Conservation (phyloP, 768 basidiomycete genomes). For the Russula sp. region DNA sequence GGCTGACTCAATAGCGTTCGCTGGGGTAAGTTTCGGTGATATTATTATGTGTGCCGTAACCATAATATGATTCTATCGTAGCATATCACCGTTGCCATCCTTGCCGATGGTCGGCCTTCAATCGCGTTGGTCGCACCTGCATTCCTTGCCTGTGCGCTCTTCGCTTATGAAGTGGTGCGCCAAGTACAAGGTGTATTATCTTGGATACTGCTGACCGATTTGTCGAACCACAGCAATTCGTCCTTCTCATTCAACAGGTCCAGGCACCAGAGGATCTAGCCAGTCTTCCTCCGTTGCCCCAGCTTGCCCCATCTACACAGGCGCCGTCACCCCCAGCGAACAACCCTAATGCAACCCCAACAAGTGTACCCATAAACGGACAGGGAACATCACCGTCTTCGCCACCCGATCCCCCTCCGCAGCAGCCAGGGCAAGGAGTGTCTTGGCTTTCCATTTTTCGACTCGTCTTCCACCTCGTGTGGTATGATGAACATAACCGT, state of each 20-base stretch:
- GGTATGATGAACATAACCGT: slow-evolving; percentile 63
- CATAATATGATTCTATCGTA: slow-evolving; percentile 17
- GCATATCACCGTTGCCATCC: slow-evolving; percentile 83
- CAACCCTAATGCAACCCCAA: neutral
- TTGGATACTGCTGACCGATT: neutral
- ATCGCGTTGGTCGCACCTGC: slow-evolving; percentile 78
- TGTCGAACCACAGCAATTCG: slow-evolving; percentile 59
- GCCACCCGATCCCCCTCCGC: slow-evolving; percentile 8
- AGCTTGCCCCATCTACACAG: slow-evolving; percentile 19
- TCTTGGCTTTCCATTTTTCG: slow-evolving; percentile 33
- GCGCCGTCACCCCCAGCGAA: slow-evolving; percentile 18
- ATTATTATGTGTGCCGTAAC: neutral
- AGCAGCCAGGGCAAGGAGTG: slow-evolving; percentile 20
- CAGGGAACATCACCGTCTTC: slow-evolving; percentile 14
- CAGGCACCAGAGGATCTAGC: slow-evolving; percentile 65
- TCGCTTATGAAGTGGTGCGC: slow-evolving; percentile 76
- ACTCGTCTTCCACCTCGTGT: slow-evolving; percentile 50
- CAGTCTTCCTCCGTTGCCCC: slow-evolving; percentile 24
- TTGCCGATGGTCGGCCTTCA: slow-evolving; percentile 76
- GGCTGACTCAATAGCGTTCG: slow-evolving; percentile 79
- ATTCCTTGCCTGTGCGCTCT: slow-evolving; percentile 71
- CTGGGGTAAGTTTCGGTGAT: slow-evolving; percentile 38
- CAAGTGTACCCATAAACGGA: neutral
- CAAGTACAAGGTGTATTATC: neutral
- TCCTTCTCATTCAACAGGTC: slow-evolving; percentile 70